phyloP scores from a whole-genome alignment of 1,284 basidiomycete genomes.

The Malassezia nana region DNA sequence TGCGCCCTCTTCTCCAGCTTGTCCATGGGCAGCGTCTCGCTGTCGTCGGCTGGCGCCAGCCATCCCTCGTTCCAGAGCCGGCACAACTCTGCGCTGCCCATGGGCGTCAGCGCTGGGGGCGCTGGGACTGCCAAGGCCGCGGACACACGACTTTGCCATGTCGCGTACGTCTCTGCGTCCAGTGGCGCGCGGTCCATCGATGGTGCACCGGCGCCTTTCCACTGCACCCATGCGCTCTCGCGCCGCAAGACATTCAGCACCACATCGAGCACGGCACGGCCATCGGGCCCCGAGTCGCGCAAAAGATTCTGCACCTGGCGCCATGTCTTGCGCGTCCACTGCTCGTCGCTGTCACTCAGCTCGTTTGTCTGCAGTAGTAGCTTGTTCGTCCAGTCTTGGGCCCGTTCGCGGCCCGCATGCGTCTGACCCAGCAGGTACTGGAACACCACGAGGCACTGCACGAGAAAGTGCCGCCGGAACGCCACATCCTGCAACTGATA shows the following conservation, averaged over 20 bases:
- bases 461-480: constrained; percentile 80
- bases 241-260: constrained; percentile 29
- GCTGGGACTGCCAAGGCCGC: constrained; percentile 24
- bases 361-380: constrained; percentile 23
- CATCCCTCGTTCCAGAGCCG: constrained; percentile 42
- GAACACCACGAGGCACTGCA: constrained; percentile 72
- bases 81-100: constrained; percentile 42
- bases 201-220: constrained; percentile 41
- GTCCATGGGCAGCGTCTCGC: constrained; percentile 29
- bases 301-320: constrained; percentile 30
- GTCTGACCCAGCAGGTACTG: constrained; percentile 70
- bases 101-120: constrained; percentile 20
- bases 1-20: constrained; percentile 38
- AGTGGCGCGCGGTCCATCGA: constrained; percentile 34
- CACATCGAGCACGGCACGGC: constrained; percentile 29
- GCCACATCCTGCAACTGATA: constrained; percentile 75
- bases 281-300: constrained; percentile 32
- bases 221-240: constrained; percentile 38
- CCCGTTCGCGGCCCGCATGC: constrained; percentile 58
- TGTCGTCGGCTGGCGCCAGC: constrained; percentile 23
- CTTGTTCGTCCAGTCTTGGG: constrained; percentile 51
- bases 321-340: constrained; percentile 39
- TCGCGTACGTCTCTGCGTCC: constrained; percentile 20
- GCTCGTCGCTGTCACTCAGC: constrained; percentile 31
- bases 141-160: constrained; percentile 22